Evolutionary conservation across 371 early-diverging fungal species (phyloP), one percentile per base, ranked within the genome.

Genomic region (Cokeromyces recurvatus): DNA sequence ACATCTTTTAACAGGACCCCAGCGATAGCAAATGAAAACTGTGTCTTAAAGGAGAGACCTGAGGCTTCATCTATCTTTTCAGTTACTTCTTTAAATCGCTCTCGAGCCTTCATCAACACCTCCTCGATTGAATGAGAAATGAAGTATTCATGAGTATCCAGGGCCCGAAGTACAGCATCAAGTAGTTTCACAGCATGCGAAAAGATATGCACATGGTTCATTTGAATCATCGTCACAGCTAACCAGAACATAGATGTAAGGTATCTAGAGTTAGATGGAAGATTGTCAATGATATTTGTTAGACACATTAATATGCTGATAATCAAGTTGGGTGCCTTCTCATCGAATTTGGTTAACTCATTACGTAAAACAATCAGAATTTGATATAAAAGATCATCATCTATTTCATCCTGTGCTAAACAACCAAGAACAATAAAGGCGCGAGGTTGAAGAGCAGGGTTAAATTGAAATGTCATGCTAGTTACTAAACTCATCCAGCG

Each of bases 401-500:
- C 91, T 8, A 88, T 85, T 51, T 89, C 92, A 39, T 87, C 85
- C 15, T 86, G 79, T 0, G 91, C 86, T 38, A 95, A 74, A 42
- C 86, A 86, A 15, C 95, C 96, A 25, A 95, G 73, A 10, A 88
- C 81, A 23, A 93, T 84, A 68, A 95, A 95, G 0, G 95, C 83
- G n/a, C 96, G 82, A 0, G 94, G 91, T 60, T 95, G 96, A 22
- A 92, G 71, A 0, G 90, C 89, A 6, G 89, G 91, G 53, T 93
- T 92, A 62, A 85, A 85, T 47, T 90, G 88, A 79, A 95, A 95
- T 0, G 95, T 90, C 39, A 88, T 88, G 29, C 88, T 86, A 0
- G 93, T 83, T 15, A 91, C 85, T 37, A 95, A 68, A 16, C 89
- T 79, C 78, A 92, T 87, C 93, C 93, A 94, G 14, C 93, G 80